Evolutionary conservation across 441 rosid species (phyloP).

Genomic region (Syzygium malaccense): DNA sequence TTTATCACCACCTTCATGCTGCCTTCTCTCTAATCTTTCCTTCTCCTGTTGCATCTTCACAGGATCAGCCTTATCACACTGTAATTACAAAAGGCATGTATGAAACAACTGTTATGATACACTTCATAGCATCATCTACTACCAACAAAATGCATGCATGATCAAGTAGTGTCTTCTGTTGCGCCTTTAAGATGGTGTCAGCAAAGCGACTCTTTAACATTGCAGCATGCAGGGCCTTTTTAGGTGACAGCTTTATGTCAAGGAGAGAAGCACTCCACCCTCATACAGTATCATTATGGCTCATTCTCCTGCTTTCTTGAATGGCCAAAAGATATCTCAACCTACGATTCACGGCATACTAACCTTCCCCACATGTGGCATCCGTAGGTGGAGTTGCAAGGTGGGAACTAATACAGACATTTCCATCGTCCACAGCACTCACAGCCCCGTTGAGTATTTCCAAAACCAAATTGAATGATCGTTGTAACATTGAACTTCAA

Average conservation of each 20-base stretch:
- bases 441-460: slow-evolving; percentile 42
- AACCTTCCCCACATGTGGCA: slow-evolving; percentile 30
- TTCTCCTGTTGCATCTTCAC: slow-evolving; percentile 45
- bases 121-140: no score
- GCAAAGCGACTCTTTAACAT: no score
- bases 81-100: no score
- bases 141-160: no score
- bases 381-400: slow-evolving; percentile 12
- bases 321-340: background rate
- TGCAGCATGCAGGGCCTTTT: no score
- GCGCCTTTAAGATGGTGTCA: no score
- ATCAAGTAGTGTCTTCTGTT: no score
- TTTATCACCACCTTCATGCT: slow-evolving; percentile 68
- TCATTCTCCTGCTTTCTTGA: background rate
- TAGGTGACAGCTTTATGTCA: background rate
- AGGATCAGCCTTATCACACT: slow-evolving; percentile 69
- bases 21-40: slow-evolving; percentile 5
- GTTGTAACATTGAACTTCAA: slow-evolving; percentile 5
- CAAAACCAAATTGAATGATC: slow-evolving; percentile 17
- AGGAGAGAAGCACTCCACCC: slow-evolving; percentile 30
- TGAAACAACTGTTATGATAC: no score
- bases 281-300: background rate
- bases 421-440: slow-evolving; percentile 53
- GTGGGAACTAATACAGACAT: slow-evolving; percentile 37
- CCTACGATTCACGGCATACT: background rate